Evolutionary conservation across 2,329 filamentous ascomycete species (phyloP).

Genomic region (Calonectria crousiana): DNA sequence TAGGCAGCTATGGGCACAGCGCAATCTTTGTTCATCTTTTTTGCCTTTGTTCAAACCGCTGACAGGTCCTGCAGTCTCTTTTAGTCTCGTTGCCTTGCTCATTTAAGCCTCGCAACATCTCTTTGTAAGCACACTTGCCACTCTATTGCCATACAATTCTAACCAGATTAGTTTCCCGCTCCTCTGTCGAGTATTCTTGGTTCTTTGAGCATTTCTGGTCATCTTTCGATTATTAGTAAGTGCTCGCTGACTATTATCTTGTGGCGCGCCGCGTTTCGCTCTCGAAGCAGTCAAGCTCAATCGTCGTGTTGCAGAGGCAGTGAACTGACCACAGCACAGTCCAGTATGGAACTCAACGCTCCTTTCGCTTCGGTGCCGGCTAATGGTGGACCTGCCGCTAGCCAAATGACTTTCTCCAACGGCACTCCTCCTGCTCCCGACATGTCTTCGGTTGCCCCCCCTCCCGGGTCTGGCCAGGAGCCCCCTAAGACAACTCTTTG

Average conservation of each 20-base stretch:
- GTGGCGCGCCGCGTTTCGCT: too few relatives aligned
- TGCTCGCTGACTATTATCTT: not conserved
- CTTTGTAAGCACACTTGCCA: not conserved
- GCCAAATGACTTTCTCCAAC: conserved; percentile 54
- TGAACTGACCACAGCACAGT: conserved; percentile 34
- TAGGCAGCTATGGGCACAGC: not conserved
- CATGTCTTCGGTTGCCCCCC: conserved; percentile 50
- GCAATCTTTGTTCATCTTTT: not conserved
- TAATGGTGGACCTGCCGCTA: conserved; percentile 48
- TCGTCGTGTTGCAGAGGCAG: not conserved
- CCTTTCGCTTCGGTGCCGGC: conserved; percentile 46
- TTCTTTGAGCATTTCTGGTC: conserved; percentile 35
- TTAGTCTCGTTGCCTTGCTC: conserved; percentile 35
- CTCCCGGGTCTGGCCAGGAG: conserved; percentile 54
- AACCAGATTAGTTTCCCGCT: conserved; percentile 26
- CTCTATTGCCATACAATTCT: not conserved
- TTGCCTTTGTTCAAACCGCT: not conserved
- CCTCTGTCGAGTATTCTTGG: conserved; percentile 30
- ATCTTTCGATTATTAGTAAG: conserved; percentile 31
- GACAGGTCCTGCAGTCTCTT: conserved; percentile 26
- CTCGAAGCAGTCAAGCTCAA: too few relatives aligned
- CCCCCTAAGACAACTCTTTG: conserved; percentile 70
- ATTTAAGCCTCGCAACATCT: conserved; percentile 37
- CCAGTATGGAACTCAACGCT: conserved; percentile 49
- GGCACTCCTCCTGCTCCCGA: conserved; percentile 55